Conservation (phyloP, 176 grass and related monocot genomes). For the Puccinellia tenuiflora region DNA sequence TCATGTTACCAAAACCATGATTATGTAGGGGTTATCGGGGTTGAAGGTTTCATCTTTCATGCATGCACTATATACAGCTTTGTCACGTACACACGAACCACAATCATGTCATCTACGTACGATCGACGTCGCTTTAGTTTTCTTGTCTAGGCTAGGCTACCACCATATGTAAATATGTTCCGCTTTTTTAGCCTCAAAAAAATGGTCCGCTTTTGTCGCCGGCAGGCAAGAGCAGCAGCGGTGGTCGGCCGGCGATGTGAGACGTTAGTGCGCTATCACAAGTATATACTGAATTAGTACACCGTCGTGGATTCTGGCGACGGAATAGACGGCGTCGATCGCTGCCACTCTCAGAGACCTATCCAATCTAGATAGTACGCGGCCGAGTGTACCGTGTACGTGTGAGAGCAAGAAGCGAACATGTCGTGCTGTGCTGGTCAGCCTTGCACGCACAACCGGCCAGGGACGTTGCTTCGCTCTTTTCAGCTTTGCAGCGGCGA, state of each 20-base stretch:
- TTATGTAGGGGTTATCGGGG: slow-evolving; percentile 1
- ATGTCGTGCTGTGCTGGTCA: slow-evolving; percentile 26
- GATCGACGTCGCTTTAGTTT: slow-evolving; percentile 8
- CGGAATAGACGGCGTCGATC: neutral
- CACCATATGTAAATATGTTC: neutral
- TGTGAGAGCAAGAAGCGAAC: neutral
- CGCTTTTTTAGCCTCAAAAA: no score
- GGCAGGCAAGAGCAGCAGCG: neutral
- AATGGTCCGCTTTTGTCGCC: neutral
- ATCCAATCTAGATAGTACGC: neutral
- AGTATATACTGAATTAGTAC: neutral
- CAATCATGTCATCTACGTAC: slow-evolving; percentile 27
- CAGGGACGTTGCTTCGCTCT: neutral
- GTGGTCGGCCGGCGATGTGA: neutral
- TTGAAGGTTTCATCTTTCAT: neutral
- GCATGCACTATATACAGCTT: neutral
- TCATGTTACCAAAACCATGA: neutral
- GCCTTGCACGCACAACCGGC: slow-evolving; percentile 30
- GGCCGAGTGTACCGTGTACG: neutral
- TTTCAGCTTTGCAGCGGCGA: neutral
- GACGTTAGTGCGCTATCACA: neutral
- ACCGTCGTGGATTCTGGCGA: neutral
- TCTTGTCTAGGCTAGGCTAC: neutral
- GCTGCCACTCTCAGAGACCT: neutral
- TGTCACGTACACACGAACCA: slow-evolving; percentile 1